Conservation (phyloP, 129 eudicot genomes). For the Ambrosia trifida region DNA sequence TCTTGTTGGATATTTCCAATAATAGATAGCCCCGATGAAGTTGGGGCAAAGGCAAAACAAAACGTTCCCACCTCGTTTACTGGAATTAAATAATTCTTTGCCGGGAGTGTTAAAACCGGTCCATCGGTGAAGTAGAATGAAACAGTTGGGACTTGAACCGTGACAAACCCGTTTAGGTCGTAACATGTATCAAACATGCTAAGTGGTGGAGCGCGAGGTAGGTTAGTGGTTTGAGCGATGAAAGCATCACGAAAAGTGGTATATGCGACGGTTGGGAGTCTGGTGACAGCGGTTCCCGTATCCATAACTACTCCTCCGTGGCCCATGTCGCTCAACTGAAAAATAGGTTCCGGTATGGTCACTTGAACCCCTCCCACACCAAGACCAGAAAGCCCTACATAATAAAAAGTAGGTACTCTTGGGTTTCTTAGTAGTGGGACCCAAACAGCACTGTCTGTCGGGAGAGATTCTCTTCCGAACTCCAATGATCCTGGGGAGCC, state of each 20-base stretch:
- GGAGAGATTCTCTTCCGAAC: constrained; percentile 73
- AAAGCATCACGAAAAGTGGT: constrained; percentile 70
- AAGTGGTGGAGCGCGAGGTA: constrained; percentile 50
- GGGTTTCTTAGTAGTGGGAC: constrained; percentile 58
- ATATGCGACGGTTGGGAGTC: constrained; percentile 65
- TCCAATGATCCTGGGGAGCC: constrained; percentile 65
- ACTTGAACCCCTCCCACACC: constrained; percentile 81
- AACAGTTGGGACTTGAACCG: constrained; percentile 85
- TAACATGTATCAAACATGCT: constrained; percentile 89
- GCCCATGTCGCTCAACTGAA: constrained; percentile 50
- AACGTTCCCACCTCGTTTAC: constrained; percentile 78
- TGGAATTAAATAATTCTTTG: constrained; percentile 76
- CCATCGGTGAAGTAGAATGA: constrained; percentile 78
- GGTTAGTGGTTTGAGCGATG: constrained; percentile 49
- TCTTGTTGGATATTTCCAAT: constrained; percentile 97
- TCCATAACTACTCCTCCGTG: constrained; percentile 93
- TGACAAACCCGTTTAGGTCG: constrained; percentile 61
- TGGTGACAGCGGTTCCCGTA: constrained; percentile 83
- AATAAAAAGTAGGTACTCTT: constrained; percentile 69
- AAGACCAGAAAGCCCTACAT: constrained; percentile 70
- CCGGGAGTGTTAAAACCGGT: constrained; percentile 80
- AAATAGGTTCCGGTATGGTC: constrained; percentile 52
- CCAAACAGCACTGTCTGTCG: constrained; percentile 77
- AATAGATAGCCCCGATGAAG: constrained; percentile 72
- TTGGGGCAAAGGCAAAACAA: constrained; percentile 91